Evolutionary conservation across 2,329 filamentous ascomycete species (phyloP), one percentile per base, ranked within the genome.

Genomic region (Zymoseptoria tritici): DNA sequence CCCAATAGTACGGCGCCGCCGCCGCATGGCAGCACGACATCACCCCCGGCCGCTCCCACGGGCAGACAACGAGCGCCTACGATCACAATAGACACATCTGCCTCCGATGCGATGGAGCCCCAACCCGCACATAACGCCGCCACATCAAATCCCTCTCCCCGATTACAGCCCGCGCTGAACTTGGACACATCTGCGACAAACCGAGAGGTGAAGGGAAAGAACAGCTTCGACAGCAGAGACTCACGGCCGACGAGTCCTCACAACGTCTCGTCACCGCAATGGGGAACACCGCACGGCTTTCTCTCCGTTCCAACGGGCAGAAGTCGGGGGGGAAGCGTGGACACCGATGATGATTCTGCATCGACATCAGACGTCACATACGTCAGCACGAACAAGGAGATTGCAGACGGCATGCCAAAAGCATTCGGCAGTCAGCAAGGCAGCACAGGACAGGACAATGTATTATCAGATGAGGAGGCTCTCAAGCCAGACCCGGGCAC

Each of bases 401-500:
- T 64, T n/a, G 64, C 66, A 20, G 60, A 61, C 9, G 57, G 46
- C 11, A 57, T 56, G 13, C 55, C 60, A 2, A 71, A 72, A 55
- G 65, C 66, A 19, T 71, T 71, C 57, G 66, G 63, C n/a, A 62
- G 66, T 58, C 60, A 7, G 54, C 56, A n/a, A 62, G 55, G 51
- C 55, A 55, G 3, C 69, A 76, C 65, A 68, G 72, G 76, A 19
- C 74, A 79, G 63, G 70, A 74, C 59, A 78, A 79, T 52, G 71
- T 90, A 46, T 82, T 86, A 67, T 83, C 83, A 52, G 85, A 89
- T 63, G 76, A 83, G 52, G 82, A 87, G 63, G 90, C 90, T 0
- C 76, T 96, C 62, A 84, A 81, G 55, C 89, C 91, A 0, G 90
- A 95, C 70, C 87, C 85, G 1, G 87, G 86, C 6, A 89, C 86